phyloP scores from a whole-genome alignment of 2,329 filamentous ascomycete genomes.

The Fusarium chaquense region DNA sequence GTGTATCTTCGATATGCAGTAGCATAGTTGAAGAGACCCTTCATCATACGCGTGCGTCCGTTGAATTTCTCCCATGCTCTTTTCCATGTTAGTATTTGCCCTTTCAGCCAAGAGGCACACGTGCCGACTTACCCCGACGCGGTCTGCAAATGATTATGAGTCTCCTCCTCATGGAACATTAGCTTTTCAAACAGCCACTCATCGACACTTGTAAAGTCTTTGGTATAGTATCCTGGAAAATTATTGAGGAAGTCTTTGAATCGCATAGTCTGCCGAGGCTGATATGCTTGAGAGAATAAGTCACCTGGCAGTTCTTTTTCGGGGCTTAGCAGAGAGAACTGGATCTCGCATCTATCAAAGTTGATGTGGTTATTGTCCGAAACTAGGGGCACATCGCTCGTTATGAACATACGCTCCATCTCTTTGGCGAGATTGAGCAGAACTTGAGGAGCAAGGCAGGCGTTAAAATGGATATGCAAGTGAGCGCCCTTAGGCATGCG shows the following conservation, averaged over 20 bases:
- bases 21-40: conserved; percentile 77
- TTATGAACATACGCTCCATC: conserved; percentile 77
- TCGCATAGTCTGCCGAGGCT: conserved; percentile 58
- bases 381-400: conserved; percentile 65
- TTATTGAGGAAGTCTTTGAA: conserved; percentile 57
- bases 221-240: conserved; percentile 48
- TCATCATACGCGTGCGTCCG: conserved; percentile 76
- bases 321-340: conserved; percentile 66
- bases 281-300: conserved; percentile 65
- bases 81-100: conserved; percentile 15
- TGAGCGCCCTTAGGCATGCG: conserved; percentile 78
- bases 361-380: conserved; percentile 55
- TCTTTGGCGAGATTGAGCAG: conserved; percentile 67
- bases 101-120: too few species aligned
- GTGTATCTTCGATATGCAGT: conserved; percentile 73
- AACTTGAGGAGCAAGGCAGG: conserved; percentile 72
- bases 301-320: conserved; percentile 54
- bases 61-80: conserved; percentile 75
- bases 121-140: conserved; percentile 61
- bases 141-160: conserved; percentile 64
- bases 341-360: conserved; percentile 68
- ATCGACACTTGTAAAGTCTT: conserved; percentile 49
- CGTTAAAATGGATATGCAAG: conserved; percentile 82
- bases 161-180: conserved; percentile 70
- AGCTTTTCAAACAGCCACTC: conserved; percentile 73